These are phyloP conservation scores for Blastocystis sp. DNA, from an alignment of 352 stramenopile genomes.

Conservation along the genomic window DNA sequence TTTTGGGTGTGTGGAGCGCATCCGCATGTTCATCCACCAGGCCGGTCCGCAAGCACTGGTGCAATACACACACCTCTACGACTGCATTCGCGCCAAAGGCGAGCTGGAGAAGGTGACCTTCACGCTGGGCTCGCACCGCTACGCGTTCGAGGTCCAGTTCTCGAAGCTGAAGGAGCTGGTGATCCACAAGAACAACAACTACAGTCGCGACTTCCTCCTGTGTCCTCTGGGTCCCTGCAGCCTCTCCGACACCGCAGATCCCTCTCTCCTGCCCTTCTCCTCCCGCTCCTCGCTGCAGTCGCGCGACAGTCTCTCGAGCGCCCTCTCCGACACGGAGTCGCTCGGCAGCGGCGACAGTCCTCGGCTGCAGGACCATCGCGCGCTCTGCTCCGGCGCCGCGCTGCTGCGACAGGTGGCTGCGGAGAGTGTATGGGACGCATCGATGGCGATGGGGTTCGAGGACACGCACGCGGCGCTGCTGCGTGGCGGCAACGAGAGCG, in stretches of 20 bases:
- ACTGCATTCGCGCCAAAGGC: background rate
- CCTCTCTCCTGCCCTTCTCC: background rate
- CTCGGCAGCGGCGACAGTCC: no score
- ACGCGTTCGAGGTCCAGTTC: conserved; percentile 28
- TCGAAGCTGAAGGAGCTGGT: conserved; percentile 4
- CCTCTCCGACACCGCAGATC: background rate
- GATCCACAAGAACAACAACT: conserved; percentile 45
- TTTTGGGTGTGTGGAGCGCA: background rate
- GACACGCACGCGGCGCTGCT: no score
- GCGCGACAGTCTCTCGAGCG: background rate
- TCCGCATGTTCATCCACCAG: conserved; percentile 41
- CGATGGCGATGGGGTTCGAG: no score
- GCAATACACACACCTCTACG: conserved; percentile 8
- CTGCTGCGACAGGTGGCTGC: no score
- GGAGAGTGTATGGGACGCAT: no score
- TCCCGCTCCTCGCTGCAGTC: background rate
- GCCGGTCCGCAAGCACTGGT: conserved; percentile 11
- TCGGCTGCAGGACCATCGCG: no score
- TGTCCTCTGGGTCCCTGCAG: background rate
- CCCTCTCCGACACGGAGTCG: no score
- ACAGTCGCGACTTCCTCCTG: conserved; percentile 16
- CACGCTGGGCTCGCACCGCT: background rate
- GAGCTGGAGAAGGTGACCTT: conserved; percentile 24
- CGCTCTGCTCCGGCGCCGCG: no score
- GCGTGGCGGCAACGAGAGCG: background rate